Conservation (phyloP, 495 filamentous ascomycete species). For the Trichoderma gamsii region DNA sequence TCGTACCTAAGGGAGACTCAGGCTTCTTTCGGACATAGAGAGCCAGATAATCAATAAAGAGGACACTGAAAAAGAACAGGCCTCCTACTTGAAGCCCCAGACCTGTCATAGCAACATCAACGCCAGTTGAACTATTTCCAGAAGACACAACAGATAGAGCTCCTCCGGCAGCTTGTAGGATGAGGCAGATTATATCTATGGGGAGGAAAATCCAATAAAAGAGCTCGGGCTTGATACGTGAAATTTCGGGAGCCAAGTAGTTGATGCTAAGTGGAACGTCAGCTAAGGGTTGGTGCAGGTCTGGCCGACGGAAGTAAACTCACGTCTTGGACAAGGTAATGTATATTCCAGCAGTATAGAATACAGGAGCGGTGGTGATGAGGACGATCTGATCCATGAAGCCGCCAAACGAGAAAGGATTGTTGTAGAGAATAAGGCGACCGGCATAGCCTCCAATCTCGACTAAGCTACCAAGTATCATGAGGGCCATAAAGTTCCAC, state of each 20-base stretch:
- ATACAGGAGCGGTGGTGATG: conserved; percentile 46
- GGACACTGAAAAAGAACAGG: conserved; percentile 34
- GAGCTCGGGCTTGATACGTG: conserved; percentile 41
- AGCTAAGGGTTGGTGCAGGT: not conserved
- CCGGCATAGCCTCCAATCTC: conserved; percentile 41
- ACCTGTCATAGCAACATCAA: conserved; percentile 46
- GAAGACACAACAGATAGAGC: conserved; percentile 28
- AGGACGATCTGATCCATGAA: conserved; percentile 46
- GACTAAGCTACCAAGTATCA: conserved; percentile 26
- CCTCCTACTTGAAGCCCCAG: conserved; percentile 41
- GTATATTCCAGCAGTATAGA: conserved; percentile 49
- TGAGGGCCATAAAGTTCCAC: conserved; percentile 29
- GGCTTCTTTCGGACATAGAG: conserved; percentile 23
- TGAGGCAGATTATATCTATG: conserved; percentile 46
- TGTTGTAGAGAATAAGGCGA: conserved; percentile 35
- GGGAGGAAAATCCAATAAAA: conserved; percentile 51
- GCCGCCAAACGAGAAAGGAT: conserved; percentile 35
- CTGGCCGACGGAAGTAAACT: conserved; percentile 16
- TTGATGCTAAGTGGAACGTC: conserved; percentile 35
- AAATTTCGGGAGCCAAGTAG: conserved; percentile 36
- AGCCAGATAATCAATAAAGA: conserved; percentile 37
- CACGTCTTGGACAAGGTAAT: conserved; percentile 36
- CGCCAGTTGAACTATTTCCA: conserved; percentile 27
- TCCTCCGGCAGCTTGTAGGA: conserved; percentile 47
- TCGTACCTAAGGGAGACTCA: not conserved